These are phyloP conservation scores for Arthrinium phaeospermum DNA, from an alignment of 2,329 filamentous ascomycete species.

Conservation along the genomic window DNA sequence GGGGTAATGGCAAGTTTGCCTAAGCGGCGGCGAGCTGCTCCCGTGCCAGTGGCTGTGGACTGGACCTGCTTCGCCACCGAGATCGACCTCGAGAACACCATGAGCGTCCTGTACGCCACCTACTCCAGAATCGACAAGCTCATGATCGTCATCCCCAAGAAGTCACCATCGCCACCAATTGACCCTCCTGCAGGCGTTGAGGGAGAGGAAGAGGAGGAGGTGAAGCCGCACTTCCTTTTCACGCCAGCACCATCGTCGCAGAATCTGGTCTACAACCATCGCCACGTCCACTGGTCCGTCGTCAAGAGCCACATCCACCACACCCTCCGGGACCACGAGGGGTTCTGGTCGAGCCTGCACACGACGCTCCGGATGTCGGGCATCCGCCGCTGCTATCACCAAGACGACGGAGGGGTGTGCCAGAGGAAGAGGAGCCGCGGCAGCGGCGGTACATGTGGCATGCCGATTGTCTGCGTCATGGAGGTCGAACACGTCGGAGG, in stretches of 20 bases:
- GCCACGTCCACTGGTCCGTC: not conserved
- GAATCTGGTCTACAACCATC: not conserved
- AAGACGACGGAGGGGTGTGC: not conserved
- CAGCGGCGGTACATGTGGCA: not conserved
- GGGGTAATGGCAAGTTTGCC: not conserved
- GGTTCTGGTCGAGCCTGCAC: not conserved
- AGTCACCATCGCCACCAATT: not conserved
- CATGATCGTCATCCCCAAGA: not conserved
- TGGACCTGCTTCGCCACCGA: not conserved
- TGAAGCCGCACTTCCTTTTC: not conserved
- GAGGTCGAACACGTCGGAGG: not conserved
- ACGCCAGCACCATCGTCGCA: not conserved
- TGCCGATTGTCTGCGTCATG: not conserved
- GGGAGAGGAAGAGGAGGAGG: not conserved
- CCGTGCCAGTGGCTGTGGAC: not conserved
- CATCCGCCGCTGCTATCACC: not conserved
- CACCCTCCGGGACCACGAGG: not conserved
- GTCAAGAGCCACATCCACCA: not conserved
- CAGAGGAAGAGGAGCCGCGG: not conserved
- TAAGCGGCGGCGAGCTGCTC: not conserved
- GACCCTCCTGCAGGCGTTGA: not conserved
- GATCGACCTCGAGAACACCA: not conserved
- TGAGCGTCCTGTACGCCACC: not conserved
- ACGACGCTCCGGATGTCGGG: not conserved
- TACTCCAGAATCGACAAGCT: not conserved